A percentile compares a stretch with the other conserved stretches of the same genome.
Conservation (phyloP, 2,329 filamentous ascomycete genomes). For the Aureobasidium melanogenum region DNA sequence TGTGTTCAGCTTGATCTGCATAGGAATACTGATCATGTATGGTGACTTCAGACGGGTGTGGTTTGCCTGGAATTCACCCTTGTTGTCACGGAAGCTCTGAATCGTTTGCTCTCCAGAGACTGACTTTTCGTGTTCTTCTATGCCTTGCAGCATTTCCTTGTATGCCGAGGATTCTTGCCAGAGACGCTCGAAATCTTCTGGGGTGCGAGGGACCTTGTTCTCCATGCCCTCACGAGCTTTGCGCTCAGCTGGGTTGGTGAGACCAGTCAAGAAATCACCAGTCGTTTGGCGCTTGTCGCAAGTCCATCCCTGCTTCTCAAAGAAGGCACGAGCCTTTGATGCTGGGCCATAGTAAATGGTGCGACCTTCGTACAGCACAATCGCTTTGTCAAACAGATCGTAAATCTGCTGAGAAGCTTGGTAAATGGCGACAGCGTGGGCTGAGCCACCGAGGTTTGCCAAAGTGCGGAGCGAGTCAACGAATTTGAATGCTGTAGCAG, state of each 20-base stretch:
- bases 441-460: conserved; percentile 40
- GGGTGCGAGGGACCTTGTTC: conserved; percentile 53
- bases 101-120: conserved; percentile 37
- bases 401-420: conserved; percentile 44
- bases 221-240: conserved; percentile 50
- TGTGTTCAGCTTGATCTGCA: conserved; percentile 46
- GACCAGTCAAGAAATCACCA: conserved; percentile 59
- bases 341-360: conserved; percentile 69
- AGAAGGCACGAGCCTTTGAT: conserved; percentile 51
- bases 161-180: conserved; percentile 48
- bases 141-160: conserved; percentile 36
- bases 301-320: conserved; percentile 59
- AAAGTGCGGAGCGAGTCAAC: conserved; percentile 43
- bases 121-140: conserved; percentile 41
- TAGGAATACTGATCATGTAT: conserved; percentile 47
- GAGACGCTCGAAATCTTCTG: conserved; percentile 53
- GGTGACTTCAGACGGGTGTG: conserved; percentile 43
- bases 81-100: conserved; percentile 38
- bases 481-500: conserved; percentile 51
- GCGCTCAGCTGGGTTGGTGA: conserved; percentile 58
- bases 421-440: conserved; percentile 52
- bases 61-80: conserved; percentile 39
- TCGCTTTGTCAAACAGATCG: conserved; percentile 64
- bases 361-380: conserved; percentile 66
- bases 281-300: conserved; percentile 60